Evolutionary conservation across 75 land plant genomes (phyloP).

Genomic region (Pinus taeda): DNA sequence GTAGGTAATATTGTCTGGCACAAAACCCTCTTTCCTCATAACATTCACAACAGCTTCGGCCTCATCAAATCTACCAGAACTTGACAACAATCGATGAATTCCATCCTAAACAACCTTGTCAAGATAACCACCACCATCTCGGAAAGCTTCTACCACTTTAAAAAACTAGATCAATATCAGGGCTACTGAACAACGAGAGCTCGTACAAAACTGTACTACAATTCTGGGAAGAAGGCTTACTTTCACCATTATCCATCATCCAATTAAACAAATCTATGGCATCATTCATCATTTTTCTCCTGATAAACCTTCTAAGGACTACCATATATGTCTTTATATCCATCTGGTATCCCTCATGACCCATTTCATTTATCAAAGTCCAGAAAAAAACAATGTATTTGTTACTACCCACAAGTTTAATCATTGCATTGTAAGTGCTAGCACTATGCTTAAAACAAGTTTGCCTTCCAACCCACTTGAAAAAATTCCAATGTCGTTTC

Average conservation of each 20-base stretch:
- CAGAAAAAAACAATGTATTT: too few relatives aligned
- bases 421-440: too few relatives aligned
- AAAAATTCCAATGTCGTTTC: too few relatives aligned
- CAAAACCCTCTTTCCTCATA: constrained; percentile 53
- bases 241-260: constrained; percentile 64
- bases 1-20: constrained; percentile 67
- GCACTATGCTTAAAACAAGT: too few relatives aligned
- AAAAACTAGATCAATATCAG: too few relatives aligned
- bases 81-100: constrained; percentile 44
- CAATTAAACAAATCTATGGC: constrained; percentile 74
- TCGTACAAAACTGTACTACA: too few relatives aligned
- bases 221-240: too few relatives aligned
- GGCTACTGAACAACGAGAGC: too few relatives aligned
- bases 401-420: too few relatives aligned
- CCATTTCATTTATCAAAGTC: constrained; percentile 65
- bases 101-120: constrained; percentile 51
- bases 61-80: constrained; percentile 56
- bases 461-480: too few relatives aligned
- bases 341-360: constrained; percentile 52
- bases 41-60: constrained; percentile 45
- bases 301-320: constrained; percentile 62
- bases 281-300: constrained; percentile 60
- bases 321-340: constrained; percentile 73
- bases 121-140: too few relatives aligned
- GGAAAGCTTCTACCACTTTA: too few relatives aligned